Evolutionary conservation across 2,329 filamentous ascomycete species (phyloP), one percentile per base, ranked within the genome.

Genomic region (Colletotrichum theobromicola): DNA sequence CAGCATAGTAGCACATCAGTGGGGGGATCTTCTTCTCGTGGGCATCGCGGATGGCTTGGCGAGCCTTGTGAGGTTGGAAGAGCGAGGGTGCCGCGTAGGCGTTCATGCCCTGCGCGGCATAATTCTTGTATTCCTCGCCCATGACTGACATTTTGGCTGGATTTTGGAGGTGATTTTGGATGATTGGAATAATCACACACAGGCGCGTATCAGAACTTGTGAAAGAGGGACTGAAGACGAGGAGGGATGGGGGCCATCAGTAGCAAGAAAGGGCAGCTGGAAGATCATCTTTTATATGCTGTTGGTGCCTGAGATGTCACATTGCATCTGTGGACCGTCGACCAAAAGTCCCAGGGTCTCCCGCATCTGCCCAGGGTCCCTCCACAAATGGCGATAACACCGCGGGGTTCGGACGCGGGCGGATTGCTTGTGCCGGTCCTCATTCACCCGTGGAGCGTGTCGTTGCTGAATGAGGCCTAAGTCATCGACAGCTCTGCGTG

Each of bases 11-110:
- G 18, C 83, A 83, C 57, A 87, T 73, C n/a, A 88, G 69, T 5
- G 85, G 84, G 2, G 84, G 81, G 42, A 88, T 88, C 79, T 83
- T 87, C 75, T 85, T 85, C 72, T 83, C 80, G 78, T 88, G 83
- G 6, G 86, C 86, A 78, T 88, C 87, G 10, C 83, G 82, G 60
- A 88, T 82, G 35, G 87, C 87, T 30, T 87, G 83, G 10, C 87
- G 83, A 3, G 83, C 82, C 65, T 83, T 80, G 77, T 87, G 86
- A 35, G 87, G 87, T 75, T 88, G 87, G 79, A 87, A 82, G 55
- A 89, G 82, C 16, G 85, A 87, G 1, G 86, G 84, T 7, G 83
- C 85, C 53, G 82, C 80, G 74, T 88, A 88, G 53, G 82, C 82
- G 46, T 77, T 77, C 85, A 88, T 87, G 73, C 75, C 75, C 58